Evolutionary conservation across 441 rosid genomes (phyloP), one percentile per base, ranked within the genome.

Genomic region (Bocquillonia castaneifolia): DNA sequence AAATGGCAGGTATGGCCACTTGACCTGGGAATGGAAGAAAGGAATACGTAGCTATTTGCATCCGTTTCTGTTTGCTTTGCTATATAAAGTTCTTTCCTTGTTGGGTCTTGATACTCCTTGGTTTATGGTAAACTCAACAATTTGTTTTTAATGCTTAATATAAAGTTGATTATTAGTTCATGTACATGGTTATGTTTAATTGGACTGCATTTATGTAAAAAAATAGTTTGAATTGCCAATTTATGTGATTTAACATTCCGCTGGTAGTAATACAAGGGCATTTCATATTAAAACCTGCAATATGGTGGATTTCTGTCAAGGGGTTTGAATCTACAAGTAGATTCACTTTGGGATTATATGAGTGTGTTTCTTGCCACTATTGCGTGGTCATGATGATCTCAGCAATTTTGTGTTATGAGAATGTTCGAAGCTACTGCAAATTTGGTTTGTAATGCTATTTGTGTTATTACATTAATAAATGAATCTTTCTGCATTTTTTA

Each of bases 11-110:
- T 86, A 90, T 73, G 96, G 98, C 45, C 91, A 90, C 72, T 67
- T 90, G 91, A 88, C 96, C 17, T 90, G 93, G 97, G 96, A 92
- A 69, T 90, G 93, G 93, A 75, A 82, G 80, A 82, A 82, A 72
- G 91, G 96, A 18, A 86, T 89, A 55, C 81, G 94, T 60, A 84
- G 94, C 85, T 92, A 86, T 77, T 78, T 92, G 82, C 96, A 92
- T 75, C 96, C 98, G 0, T 68, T 88, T 86, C 18, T 90, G 48
- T 90, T 92, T 73, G 81, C 86, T 53, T 67, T 73, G 51, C 79
- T 92, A 63, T 90, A 82, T 77, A 88, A 81, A 79, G 29, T 85
- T 78, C 85, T 92, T 13, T 81, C 86, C 8, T 32, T 86, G 10
- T 77, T 87, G 32, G 85, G 88, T 42, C 88, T 87, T 77, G 98